phyloP scores from a whole-genome alignment of 495 filamentous ascomycete genomes.

The Trichoderma orchidacearum region DNA sequence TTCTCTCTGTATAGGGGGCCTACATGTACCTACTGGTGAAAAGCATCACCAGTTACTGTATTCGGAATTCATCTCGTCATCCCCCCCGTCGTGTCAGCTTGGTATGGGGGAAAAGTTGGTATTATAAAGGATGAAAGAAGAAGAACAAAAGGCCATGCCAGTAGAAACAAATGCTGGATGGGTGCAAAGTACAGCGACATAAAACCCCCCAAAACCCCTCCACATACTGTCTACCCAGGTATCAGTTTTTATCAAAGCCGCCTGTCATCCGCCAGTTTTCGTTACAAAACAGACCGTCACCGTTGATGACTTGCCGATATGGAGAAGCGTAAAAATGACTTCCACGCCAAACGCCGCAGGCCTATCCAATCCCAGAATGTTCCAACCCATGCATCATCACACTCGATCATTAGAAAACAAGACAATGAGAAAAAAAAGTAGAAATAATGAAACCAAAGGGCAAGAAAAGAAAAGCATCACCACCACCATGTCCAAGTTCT shows the following conservation, averaged over 20 bases:
- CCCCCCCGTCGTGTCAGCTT: too few relatives aligned
- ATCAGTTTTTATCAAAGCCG: background rate
- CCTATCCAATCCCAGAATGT: background rate
- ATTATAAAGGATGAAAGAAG: background rate
- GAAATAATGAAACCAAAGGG: background rate
- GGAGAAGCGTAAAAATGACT: background rate
- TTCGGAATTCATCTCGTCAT: too few relatives aligned
- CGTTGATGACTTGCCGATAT: background rate
- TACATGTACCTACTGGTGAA: too few relatives aligned
- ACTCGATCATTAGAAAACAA: background rate
- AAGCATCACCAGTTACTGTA: background rate
- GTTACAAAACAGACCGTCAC: background rate
- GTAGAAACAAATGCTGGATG: background rate
- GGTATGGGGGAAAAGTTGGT: background rate
- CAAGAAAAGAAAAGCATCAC: background rate
- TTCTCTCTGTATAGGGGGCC: too few relatives aligned
- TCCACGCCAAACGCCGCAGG: constrained; percentile 1
- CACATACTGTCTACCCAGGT: background rate
- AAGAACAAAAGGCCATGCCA: background rate
- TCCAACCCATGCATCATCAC: background rate
- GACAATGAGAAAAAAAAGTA: background rate
- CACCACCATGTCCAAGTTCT: constrained; percentile 2
- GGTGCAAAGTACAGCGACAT: background rate
- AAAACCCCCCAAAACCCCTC: background rate
- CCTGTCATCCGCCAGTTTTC: background rate